Percentiles rank a stretch among this genome's conserved stretches.
Evolutionary conservation across 306 rosid species (phyloP).

Genomic region (Clitoria ternatea): DNA sequence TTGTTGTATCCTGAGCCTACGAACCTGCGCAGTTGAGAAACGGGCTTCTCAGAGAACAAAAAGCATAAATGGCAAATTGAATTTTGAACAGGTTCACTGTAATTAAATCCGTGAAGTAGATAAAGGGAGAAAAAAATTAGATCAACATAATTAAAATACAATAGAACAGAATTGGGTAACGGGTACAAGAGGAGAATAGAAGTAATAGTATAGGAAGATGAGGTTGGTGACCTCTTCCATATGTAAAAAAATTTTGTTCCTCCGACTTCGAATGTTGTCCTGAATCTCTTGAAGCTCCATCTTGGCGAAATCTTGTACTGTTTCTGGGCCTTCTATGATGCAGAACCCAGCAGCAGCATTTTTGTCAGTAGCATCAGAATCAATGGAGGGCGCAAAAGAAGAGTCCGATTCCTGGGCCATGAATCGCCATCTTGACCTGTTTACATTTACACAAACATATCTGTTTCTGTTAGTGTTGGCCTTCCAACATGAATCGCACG

Average conservation of each 20-base stretch:
- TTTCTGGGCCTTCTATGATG: constrained; percentile 95
- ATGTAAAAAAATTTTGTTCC: constrained; percentile 88
- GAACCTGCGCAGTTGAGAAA: constrained; percentile 58
- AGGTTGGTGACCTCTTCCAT: constrained; percentile 81
- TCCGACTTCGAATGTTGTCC: constrained; percentile 84
- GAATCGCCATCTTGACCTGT: constrained; percentile 35
- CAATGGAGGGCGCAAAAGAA: constrained; percentile 55
- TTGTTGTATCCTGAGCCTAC: constrained; percentile 93
- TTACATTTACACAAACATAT: background rate
- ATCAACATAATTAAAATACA: background rate
- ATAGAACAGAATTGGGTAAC: background rate
- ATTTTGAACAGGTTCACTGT: background rate
- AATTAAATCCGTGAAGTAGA: background rate
- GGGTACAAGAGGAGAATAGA: background rate
- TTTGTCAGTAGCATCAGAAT: constrained; percentile 57
- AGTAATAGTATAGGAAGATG: background rate
- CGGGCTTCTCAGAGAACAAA: background rate
- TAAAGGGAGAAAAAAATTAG: background rate
- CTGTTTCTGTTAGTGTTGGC: constrained; percentile 5
- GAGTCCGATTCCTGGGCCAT: constrained; percentile 57
- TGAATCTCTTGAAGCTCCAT: constrained; percentile 91
- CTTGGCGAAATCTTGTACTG: constrained; percentile 78
- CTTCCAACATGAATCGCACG: constrained; percentile 9
- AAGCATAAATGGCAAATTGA: background rate
- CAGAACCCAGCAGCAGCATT: constrained; percentile 74